phyloP scores from a whole-genome alignment of 164 flowering plant genomes.

The Liriodendron chinense region DNA sequence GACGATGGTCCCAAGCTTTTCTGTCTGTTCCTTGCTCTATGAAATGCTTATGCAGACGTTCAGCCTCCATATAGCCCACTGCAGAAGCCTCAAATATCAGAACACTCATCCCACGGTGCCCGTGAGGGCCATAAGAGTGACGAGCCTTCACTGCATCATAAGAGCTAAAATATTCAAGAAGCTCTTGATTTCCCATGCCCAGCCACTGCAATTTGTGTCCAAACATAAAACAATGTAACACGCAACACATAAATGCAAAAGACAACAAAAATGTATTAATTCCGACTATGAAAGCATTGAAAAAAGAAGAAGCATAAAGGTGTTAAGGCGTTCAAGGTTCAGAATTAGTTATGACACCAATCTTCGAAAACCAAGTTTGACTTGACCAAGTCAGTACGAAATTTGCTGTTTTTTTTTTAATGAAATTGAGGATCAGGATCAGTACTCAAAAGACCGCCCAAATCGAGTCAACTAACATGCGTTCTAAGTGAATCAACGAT shows the following conservation, averaged over 20 bases:
- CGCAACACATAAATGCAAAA: background rate
- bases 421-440: too few relatives aligned
- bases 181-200: slow-evolving; percentile 96
- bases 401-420: too few relatives aligned
- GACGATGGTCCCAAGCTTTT: slow-evolving; percentile 63
- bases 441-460: too few relatives aligned
- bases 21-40: slow-evolving; percentile 50
- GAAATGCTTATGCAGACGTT: slow-evolving; percentile 77
- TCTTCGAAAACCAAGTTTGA: too few relatives aligned
- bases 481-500: too few relatives aligned
- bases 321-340: too few relatives aligned
- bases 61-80: slow-evolving; percentile 77
- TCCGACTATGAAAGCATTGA: too few relatives aligned
- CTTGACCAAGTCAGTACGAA: too few relatives aligned
- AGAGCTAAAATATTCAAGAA: slow-evolving; percentile 61
- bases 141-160: slow-evolving; percentile 68
- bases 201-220: slow-evolving; percentile 55
- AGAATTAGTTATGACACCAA: too few relatives aligned
- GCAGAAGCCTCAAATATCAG: slow-evolving; percentile 79
- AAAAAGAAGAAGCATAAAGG: too few relatives aligned
- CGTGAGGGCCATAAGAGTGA: slow-evolving; percentile 92
- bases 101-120: slow-evolving; percentile 94
- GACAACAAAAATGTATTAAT: too few relatives aligned
- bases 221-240: background rate
- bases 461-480: too few relatives aligned